These are phyloP conservation scores for Aspergillus taichungensis DNA, from an alignment of 495 filamentous ascomycete genomes.

Conservation along the genomic window DNA sequence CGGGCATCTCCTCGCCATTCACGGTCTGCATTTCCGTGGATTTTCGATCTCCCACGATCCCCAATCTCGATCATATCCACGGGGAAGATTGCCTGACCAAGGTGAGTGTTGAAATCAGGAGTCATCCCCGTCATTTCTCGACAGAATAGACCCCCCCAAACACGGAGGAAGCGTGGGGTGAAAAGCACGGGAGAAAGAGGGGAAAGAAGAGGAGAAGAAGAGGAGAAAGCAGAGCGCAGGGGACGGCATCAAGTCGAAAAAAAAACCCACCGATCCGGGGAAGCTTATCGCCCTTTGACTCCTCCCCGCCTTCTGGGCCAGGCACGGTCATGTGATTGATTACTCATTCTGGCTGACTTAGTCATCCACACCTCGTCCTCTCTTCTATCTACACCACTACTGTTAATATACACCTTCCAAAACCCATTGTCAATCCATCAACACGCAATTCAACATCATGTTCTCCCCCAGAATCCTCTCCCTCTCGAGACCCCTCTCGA, in stretches of 20 bases:
- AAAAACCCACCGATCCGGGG: constrained; percentile 4
- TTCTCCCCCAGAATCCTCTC: not conserved
- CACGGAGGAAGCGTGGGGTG: no score
- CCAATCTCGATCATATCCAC: no score
- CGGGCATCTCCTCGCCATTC: no score
- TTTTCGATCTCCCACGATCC: no score
- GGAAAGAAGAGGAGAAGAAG: constrained; percentile 1
- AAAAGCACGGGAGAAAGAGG: not conserved
- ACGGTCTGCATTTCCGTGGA: no score
- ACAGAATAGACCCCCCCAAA: no score
- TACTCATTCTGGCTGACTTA: no score
- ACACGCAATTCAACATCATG: no score
- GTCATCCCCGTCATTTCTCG: no score
- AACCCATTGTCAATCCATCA: not conserved
- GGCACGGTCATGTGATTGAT: constrained; percentile 11
- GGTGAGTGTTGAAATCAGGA: no score
- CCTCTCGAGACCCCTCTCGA: not conserved
- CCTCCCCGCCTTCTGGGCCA: constrained; percentile 26
- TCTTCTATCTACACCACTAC: not conserved
- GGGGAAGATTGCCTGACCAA: no score
- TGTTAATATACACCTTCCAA: not conserved
- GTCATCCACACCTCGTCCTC: no score
- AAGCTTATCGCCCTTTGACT: constrained; percentile 29
- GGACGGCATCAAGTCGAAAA: constrained; percentile 1
- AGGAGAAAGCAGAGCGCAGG: not conserved